Base-by-base conservation (phyloP, 768 basidiomycete species). In the Mycena rebaudengoi region DNA sequence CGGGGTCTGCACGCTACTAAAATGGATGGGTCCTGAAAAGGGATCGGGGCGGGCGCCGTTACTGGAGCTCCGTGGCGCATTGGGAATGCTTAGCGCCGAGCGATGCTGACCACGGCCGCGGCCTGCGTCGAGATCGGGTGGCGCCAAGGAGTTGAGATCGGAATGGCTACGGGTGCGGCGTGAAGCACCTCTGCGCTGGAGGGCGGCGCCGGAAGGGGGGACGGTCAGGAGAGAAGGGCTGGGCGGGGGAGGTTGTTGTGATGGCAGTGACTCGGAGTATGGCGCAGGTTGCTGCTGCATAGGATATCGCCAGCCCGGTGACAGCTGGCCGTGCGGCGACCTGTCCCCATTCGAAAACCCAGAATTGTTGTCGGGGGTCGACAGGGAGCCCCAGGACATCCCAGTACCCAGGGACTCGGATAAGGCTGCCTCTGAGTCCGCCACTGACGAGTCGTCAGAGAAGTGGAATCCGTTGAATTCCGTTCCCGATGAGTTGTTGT, bases 31-130 rank as follows among this genome's bases (percentile, higher is more conserved):
- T 37, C 54, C 35, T 1, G 66, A 58, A 18, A 62, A 67, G 11
- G 21, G 33, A 21, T 49, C 62, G 26, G 29, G 20, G 14, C 53
- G 66, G 18, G 62, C 55, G 32, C 57, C 46, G 53, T 60, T 60
- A 37, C 66, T 68, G 43, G 41, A 29, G 45, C 62, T 68, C 20
- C 62, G 66, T n/a, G n/a, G n/a, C 23, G 66, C 61, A 55, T 52
- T 64, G 52, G 62, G 66, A 43, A 68, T 53, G 43, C 66, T 64
- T 37, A 64, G 59, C 35, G 66, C 32, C 25, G 62, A 13, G 41
- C 62, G 66, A 32, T 68, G 66, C 14, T 32, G 32, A 21, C 66
- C 66, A 30, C 66, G 66, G n/a, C 66, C 66, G 16, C 66, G 66
- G 29, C 66, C 66, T 5, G 12, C 28, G 20, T 67, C 66, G 21